These are phyloP conservation scores for Beauveria australis DNA, from an alignment of 2,329 filamentous ascomycete genomes.

Conservation along the genomic window DNA sequence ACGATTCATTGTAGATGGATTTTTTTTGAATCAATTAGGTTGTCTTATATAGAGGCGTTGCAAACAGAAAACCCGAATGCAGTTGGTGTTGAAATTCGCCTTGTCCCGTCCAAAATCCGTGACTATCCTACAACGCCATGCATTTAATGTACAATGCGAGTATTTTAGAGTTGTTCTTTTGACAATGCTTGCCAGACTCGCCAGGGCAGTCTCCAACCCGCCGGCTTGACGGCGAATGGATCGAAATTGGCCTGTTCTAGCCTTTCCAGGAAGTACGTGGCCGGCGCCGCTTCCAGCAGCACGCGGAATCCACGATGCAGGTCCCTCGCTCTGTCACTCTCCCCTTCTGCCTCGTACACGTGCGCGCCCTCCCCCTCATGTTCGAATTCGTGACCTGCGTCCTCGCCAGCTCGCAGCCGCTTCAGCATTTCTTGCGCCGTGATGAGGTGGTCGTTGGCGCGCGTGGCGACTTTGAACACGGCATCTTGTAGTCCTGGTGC, in stretches of 20 bases:
- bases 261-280: constrained; percentile 67
- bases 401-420: constrained; percentile 64
- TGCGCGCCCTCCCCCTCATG: constrained; percentile 70
- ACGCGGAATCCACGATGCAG: constrained; percentile 64
- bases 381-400: constrained; percentile 80
- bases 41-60: not conserved
- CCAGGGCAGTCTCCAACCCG: constrained; percentile 78
- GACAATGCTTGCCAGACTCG: constrained; percentile 49
- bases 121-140: constrained; percentile 33
- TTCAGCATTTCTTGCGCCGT: constrained; percentile 88
- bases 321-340: constrained; percentile 30
- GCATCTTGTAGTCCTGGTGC: constrained; percentile 80
- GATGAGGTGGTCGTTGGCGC: constrained; percentile 91
- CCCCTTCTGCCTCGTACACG: constrained; percentile 30
- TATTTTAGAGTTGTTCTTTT: constrained; percentile 36
- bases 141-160: constrained; percentile 7
- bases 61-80: not conserved
- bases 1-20: not conserved
- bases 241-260: constrained; percentile 81
- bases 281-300: constrained; percentile 70
- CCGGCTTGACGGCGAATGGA: constrained; percentile 56
- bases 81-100: not conserved
- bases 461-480: constrained; percentile 83
- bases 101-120: not conserved
- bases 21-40: not conserved